A percentile compares a stretch with the other conserved stretches of the same genome.
Evolutionary conservation across 345 rosid species (phyloP).

Genomic region (Nasturtium officinale): DNA sequence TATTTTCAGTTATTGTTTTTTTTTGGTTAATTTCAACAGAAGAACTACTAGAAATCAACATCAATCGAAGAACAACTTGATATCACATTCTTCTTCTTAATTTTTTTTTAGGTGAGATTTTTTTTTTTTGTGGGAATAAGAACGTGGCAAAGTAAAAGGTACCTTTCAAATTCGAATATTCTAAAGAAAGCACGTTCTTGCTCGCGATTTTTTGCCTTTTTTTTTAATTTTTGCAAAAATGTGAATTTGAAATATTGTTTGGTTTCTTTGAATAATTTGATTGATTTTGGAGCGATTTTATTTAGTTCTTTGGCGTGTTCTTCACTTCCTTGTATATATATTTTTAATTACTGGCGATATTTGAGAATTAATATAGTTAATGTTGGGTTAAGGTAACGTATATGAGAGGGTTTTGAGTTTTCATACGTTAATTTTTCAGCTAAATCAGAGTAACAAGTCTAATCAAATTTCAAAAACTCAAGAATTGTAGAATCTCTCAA

Average conservation of each 20-base stretch:
- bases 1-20: background rate
- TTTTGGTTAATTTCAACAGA: slow-evolving; percentile 28
- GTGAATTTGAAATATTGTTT: slow-evolving; percentile 20
- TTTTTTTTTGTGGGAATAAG: slow-evolving; percentile 20
- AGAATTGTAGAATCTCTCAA: slow-evolving; percentile 1
- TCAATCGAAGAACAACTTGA: background rate
- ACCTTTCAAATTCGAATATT: slow-evolving; percentile 28
- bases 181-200: slow-evolving; percentile 31
- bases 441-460: slow-evolving; percentile 32
- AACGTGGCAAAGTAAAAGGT: slow-evolving; percentile 36
- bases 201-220: slow-evolving; percentile 24
- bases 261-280: slow-evolving; percentile 14
- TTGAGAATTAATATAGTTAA: slow-evolving; percentile 14
- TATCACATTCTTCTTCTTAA: slow-evolving; percentile 19
- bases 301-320: slow-evolving; percentile 18
- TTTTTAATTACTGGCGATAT: background rate
- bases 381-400: slow-evolving; percentile 39
- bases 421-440: slow-evolving; percentile 23
- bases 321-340: background rate
- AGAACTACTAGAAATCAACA: slow-evolving; percentile 1
- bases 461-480: slow-evolving; percentile 1
- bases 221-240: background rate
- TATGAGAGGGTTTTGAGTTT: slow-evolving; percentile 33
- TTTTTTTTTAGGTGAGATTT: background rate
- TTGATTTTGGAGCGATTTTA: slow-evolving; percentile 17